Evolutionary conservation across 140 eudicot genomes (phyloP), one percentile per base, ranked within the genome.

Genomic region (Bidens hawaiensis): DNA sequence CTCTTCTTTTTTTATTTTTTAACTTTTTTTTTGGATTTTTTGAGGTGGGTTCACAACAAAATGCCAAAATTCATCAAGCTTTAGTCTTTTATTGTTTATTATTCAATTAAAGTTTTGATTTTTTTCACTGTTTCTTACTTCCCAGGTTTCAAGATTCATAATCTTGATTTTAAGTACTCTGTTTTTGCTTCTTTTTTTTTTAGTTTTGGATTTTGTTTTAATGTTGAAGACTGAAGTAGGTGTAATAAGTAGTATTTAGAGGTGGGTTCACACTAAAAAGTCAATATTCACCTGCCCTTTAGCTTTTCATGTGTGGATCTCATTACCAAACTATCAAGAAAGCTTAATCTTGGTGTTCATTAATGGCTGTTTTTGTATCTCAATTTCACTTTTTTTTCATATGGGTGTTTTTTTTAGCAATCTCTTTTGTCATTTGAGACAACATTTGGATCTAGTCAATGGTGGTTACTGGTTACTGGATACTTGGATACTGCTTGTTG

Each of bases 51-150:
- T 27, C 64, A 62, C 43, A 1, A 17, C 49, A 69, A 4, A 67
- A 76, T 76, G 83, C 73, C 81, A 83, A 76, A 61, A 76, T 67
- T n/a, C n/a, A n/a, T n/a, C n/a, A n/a, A n/a, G n/a, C n/a, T n/a
- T n/a, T n/a, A n/a, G n/a, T n/a, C n/a, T n/a, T n/a, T n/a, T n/a
- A n/a, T n/a, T 58, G 70, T 67, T 31, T 31, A 31, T 5, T 31
- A 7, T 31, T 31, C 9, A 31, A 31, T 7, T 10, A 31, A 31
- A 31, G 8, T 31, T 10, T 31, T 31, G 38, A 14, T 1, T 38
- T 38, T 38, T 38, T 34, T 7, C 12, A 10, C 12, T 9, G 12
- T 38, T 19, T 19, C 10, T 48, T 19, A 45, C 51, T 16, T 45
- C 1, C 23, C 5, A 5, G 30, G 22, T 50, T 47, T 69, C 61